A percentile compares a stretch with the other conserved stretches of the same genome.
phyloP scores from a whole-genome alignment of 305 asterid species.

The Fraxinus platypoda region DNA sequence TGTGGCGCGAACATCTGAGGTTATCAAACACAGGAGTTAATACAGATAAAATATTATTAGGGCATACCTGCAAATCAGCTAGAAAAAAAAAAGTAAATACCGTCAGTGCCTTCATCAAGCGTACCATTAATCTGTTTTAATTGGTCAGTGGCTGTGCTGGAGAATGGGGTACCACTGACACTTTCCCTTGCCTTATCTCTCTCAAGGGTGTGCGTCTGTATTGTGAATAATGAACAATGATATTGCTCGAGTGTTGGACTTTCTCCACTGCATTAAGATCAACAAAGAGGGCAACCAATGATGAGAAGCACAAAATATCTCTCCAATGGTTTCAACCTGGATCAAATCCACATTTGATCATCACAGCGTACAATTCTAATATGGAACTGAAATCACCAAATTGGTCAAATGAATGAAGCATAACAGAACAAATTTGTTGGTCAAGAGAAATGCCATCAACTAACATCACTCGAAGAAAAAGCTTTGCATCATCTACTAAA shows the following conservation, averaged over 20 bases:
- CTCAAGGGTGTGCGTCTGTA: neutral
- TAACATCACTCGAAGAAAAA: slow-evolving; percentile 56
- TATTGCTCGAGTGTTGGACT: neutral
- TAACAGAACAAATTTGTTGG: slow-evolving; percentile 37
- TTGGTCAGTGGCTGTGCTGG: neutral
- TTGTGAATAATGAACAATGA: neutral
- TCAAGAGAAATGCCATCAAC: slow-evolving; percentile 50
- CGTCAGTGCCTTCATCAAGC: neutral
- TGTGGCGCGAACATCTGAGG: neutral
- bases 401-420: slow-evolving; percentile 38
- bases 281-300: neutral
- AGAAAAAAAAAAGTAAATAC: neutral
- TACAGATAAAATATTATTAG: neutral
- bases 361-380: slow-evolving; percentile 42
- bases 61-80: neutral
- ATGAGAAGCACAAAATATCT: slow-evolving; percentile 22
- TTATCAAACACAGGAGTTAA: neutral
- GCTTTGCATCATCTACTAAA: slow-evolving; percentile 45
- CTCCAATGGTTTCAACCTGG: slow-evolving; percentile 34
- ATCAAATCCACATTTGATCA: slow-evolving; percentile 56
- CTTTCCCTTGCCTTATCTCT: neutral
- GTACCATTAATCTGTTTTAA: neutral
- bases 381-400: slow-evolving; percentile 36
- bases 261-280: neutral
- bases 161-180: neutral